Percentiles rank a stretch among this genome's conserved stretches.
Conservation (phyloP, 306 rosid species). For the Sechiopsis laciniata region DNA sequence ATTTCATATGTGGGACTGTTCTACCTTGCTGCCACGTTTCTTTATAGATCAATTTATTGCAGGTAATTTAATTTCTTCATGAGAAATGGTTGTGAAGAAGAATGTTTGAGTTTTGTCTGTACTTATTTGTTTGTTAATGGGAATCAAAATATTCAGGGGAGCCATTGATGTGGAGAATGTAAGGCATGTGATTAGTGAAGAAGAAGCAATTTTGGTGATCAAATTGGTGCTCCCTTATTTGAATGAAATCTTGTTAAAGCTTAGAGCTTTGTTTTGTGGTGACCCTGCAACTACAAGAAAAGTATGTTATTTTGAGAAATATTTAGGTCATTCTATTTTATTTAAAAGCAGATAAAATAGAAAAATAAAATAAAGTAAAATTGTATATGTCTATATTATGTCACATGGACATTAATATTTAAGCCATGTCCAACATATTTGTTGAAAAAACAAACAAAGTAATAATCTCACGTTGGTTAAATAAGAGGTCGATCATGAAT, state of each 20-base stretch:
- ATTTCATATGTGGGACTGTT: constrained; percentile 64
- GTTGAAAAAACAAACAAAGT: too few species aligned
- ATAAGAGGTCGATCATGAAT: too few species aligned
- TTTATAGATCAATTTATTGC: constrained; percentile 65
- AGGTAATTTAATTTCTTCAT: constrained; percentile 35
- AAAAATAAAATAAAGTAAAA: too few species aligned
- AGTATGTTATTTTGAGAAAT: too few species aligned
- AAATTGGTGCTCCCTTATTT: constrained; percentile 67
- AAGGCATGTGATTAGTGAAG: constrained; percentile 60
- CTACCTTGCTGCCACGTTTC: constrained; percentile 70
- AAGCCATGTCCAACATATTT: too few species aligned
- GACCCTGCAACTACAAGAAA: constrained; percentile 85
- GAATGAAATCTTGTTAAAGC: constrained; percentile 54
- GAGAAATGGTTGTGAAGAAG: constrained; percentile 1
- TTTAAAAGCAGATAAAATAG: too few species aligned
- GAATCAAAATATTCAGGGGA: constrained; percentile 40
- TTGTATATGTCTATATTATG: too few species aligned
- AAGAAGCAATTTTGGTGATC: constrained; percentile 79
- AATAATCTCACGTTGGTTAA: too few species aligned
- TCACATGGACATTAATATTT: too few species aligned
- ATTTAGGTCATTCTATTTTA: too few species aligned
- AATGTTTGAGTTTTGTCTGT: not conserved
- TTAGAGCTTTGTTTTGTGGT: constrained; percentile 82
- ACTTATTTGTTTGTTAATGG: not conserved
- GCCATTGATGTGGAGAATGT: constrained; percentile 38